Evolutionary conservation across 805 yeast species (phyloP).

Genomic region (Suhomyces vadensis): DNA sequence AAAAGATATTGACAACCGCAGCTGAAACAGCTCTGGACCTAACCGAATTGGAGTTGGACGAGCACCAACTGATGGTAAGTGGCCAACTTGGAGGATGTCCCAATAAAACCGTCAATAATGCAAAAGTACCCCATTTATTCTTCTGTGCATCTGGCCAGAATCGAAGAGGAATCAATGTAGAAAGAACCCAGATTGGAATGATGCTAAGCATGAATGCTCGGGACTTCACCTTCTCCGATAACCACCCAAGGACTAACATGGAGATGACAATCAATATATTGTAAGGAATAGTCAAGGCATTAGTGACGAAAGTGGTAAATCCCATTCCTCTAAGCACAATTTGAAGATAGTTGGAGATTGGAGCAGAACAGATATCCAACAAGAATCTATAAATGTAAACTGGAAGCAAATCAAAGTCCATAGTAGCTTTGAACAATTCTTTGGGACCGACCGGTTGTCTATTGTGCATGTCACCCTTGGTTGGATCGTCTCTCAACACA

Average conservation of each 20-base stretch:
- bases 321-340: slow-evolving; percentile 36
- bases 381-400: slow-evolving; percentile 21
- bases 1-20: slow-evolving; percentile 63
- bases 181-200: slow-evolving; percentile 26
- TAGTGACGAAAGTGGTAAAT: slow-evolving; percentile 52
- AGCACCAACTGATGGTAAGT: slow-evolving; percentile 58
- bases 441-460: slow-evolving; percentile 50
- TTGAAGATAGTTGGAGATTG: slow-evolving; percentile 13
- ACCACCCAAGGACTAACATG: slow-evolving; percentile 18
- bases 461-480: slow-evolving; percentile 63
- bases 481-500: slow-evolving; percentile 62
- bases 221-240: slow-evolving; percentile 24
- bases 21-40: slow-evolving; percentile 65
- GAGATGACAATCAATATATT: slow-evolving; percentile 29
- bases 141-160: slow-evolving; percentile 44
- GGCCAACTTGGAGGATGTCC: slow-evolving; percentile 55
- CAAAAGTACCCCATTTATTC: slow-evolving; percentile 45
- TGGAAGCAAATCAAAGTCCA: slow-evolving; percentile 31
- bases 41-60: slow-evolving; percentile 62
- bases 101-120: slow-evolving; percentile 36
- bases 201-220: slow-evolving; percentile 23
- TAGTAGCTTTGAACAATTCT: slow-evolving; percentile 40
- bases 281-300: slow-evolving; percentile 54
- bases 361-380: slow-evolving; percentile 12
- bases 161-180: slow-evolving; percentile 36